Base-by-base conservation (phyloP, 768 basidiomycete genomes). In the Hemileccinum impolitum region DNA sequence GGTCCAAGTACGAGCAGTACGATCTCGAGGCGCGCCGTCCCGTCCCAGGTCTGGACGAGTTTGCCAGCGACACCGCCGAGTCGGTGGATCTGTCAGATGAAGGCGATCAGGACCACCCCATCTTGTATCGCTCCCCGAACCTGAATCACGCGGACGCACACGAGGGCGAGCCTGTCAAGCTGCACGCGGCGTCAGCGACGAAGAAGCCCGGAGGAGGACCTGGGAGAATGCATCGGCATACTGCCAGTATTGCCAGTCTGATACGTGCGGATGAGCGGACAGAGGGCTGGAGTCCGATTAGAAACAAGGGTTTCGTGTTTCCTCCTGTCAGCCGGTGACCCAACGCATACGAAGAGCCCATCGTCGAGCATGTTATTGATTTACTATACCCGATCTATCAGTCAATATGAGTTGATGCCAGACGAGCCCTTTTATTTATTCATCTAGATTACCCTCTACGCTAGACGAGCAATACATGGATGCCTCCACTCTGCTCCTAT, bases 171-270 rank as follows among this genome's bases (percentile, higher is more conserved):
- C 9, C 25, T 18, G 9, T 38, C 32, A 32, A 32, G 30, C 52
- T 47, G 28, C 31, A 48, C 13, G 32, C 10, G 44, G 51, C n/a
- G 3, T 53, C 55, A 48, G 49, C 35, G 9, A 18, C 26, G 57
- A 59, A 50, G 47, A 56, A 59, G 63, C 51, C 40, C 3, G 53
- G 40, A 50, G 64, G n/a, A n/a, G n/a, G n/a, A n/a, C n/a, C n/a
- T n/a, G n/a, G 55, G 43, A 75, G 74, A 54, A 76, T 73, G 26
- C 90, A 91, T 65, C 71, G 79, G 31, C 90, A 91, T 62, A 91
- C 89, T 2, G 90, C 90, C 18, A 89, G 85, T 54, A 92, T 92
- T 54, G 87, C 84, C 12, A 90, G 87, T 61, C 67, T 91, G 51
- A 89, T 91, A 47, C 75, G 87, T 9, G 79, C 84, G 5, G 86